Conservation (phyloP, 805 yeast genomes). For the Candida oleophila region DNA sequence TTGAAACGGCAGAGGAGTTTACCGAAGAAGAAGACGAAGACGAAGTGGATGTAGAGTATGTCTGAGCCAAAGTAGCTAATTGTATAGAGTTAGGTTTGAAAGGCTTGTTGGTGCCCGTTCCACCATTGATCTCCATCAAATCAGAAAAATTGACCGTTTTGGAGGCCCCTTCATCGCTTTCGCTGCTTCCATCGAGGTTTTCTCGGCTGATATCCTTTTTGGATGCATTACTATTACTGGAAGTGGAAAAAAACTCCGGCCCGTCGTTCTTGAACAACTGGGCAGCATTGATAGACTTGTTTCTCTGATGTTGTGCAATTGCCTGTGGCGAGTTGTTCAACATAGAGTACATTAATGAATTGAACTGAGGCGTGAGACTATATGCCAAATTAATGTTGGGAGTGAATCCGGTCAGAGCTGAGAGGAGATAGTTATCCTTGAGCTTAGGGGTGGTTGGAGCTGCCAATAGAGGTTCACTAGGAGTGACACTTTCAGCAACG, state of each 20-base stretch:
- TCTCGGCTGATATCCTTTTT: neutral
- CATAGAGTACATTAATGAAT: slow-evolving; percentile 38
- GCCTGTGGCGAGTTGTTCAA: slow-evolving; percentile 31
- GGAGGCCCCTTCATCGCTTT: neutral
- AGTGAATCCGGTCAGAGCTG: slow-evolving; percentile 26
- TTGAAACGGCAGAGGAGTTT: slow-evolving; percentile 1
- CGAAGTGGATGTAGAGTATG: slow-evolving; percentile 7
- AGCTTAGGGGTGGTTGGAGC: slow-evolving; percentile 37
- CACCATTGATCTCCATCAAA: slow-evolving; percentile 14
- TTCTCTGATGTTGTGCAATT: slow-evolving; percentile 10
- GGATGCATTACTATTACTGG: neutral
- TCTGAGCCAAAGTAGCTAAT: neutral
- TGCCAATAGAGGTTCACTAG: slow-evolving; percentile 4
- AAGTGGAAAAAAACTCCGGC: slow-evolving; percentile 27
- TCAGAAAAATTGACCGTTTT: slow-evolving; percentile 17
- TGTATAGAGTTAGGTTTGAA: neutral
- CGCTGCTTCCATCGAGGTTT: neutral
- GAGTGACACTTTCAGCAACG: slow-evolving; percentile 10
- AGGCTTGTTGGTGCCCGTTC: neutral
- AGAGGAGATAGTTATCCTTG: slow-evolving; percentile 23
- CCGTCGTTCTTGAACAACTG: slow-evolving; percentile 18
- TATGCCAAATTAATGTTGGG: slow-evolving; percentile 23
- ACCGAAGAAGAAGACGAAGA: slow-evolving; percentile 9
- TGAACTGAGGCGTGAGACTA: slow-evolving; percentile 41
- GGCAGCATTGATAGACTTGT: slow-evolving; percentile 14